Base-by-base conservation (phyloP, 768 basidiomycete species). In the Peribolospora baueri region DNA sequence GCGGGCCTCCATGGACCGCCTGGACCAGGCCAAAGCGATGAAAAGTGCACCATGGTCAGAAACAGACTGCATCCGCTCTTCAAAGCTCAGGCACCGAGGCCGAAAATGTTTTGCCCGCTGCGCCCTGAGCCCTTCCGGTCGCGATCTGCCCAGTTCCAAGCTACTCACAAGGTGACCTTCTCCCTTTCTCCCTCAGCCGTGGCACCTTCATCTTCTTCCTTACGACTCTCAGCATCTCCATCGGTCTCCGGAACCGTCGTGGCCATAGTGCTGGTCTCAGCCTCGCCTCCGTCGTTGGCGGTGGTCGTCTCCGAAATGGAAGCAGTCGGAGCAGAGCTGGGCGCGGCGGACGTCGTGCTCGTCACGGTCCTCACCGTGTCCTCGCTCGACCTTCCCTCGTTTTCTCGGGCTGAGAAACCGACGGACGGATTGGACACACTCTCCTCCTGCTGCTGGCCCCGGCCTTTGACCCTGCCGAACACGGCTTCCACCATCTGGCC, bases 401-500 rank as follows among this genome's bases (percentile, higher is more conserved):
- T 47, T 25, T 8, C 7, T 5, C 45, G 7, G 25, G 38, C 14
- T 46, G 7, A 25, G 7, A 11, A 42, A 6, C 25, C n/a, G 37
- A 7, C 10, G 38, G 9, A 25, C 10, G n/a, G 45, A 8, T n/a
- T 38, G 13, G 14, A 14, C 36, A 1, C 38, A 14, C 14, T 42
- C 38, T 39, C 14, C 8, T 11, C 7, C 37, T 14, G 8, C 50
- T 11, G 50, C 50, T 42, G 67, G 61, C 46, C 62, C 41, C 37
- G 62, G 50, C 10, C 58, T 55, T 14, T 49, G 43, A 72, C 66
- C 25, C 93, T 76, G 10, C 81, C 75, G 66, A 98, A 97, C 55
- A 97, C 79, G 63, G 95, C 90, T 62, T 93, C 83, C 3, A 97
- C 88, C 80, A 98, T 97, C 67, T 98, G 93, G 0, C 87, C 88